Evolutionary conservation across 805 yeast genomes (phyloP), one percentile per base, ranked within the genome.

Genomic region (Saccharomycopsis sp.): DNA sequence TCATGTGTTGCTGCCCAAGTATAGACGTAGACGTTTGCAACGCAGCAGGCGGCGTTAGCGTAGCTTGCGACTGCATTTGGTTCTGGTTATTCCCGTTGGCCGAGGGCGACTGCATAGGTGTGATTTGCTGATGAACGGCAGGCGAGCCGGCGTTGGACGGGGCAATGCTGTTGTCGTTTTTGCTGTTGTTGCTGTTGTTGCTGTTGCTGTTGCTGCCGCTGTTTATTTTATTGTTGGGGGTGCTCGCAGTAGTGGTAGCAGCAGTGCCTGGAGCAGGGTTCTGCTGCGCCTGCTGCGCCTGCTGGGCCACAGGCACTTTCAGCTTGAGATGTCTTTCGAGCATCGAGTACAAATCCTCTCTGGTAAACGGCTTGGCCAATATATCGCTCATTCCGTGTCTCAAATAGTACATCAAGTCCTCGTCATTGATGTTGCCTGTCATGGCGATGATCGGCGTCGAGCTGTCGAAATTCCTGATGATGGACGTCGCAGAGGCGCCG

Each of bases 341-440:
- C 66, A 91, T 89, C 61, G 83, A 77, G 66, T 85, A 88, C 58
- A 94, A 75, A 67, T 89, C 96, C 63, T 85, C 89, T 67, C 88
- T 90, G 1, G 96, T 87, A 69, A 94, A 94, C 1, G 99, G 99
- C 67, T 94, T 90, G 2, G 96, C 96, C 62, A 94, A 75, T 41
- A 94, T 89, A 70, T 90, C 97, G 59, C 89, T 85, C 89, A 91
- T 91, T 2, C 97, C 97, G 66, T 90, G 89, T 64, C 85, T 86
- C 60, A 89, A 73, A 69, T 88, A 90, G 1, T 84, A 86, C 52
- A 87, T 87, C 58, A 90, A 75, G 70, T 90, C 96, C 63, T 85
- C 83, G 62, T 86, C 89, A 64, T 87, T 86, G 57, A 89, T 87
- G 67, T 89, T 90, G 47, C 96, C 95, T 1, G 97, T 89, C 96